phyloP scores from a whole-genome alignment of 768 basidiomycete species.

The Tylopilus vinaceipallidus region DNA sequence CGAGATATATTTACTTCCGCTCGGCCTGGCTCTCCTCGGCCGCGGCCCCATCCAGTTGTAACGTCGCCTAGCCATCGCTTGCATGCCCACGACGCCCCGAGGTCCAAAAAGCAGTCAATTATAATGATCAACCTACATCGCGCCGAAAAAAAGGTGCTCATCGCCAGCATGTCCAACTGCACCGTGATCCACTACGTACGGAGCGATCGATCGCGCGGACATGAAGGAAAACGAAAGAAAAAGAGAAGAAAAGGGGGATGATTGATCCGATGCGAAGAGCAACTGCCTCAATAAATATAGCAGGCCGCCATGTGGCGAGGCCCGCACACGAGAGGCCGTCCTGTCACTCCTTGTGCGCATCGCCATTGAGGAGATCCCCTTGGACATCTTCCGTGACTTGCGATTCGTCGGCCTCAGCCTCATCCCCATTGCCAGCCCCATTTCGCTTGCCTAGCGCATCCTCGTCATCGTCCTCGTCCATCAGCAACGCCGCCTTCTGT shows the following conservation, averaged over 20 bases:
- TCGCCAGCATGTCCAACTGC: constrained; percentile 1
- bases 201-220: background rate
- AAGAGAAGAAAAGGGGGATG: background rate
- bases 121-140: background rate
- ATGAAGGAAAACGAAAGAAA: background rate
- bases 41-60: no score
- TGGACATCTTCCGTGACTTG: background rate
- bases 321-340: background rate
- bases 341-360: constrained; percentile 16
- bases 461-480: constrained; percentile 58
- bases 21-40: background rate
- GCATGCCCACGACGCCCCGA: no score
- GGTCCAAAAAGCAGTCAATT: background rate
- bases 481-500: constrained; percentile 63
- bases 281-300: background rate
- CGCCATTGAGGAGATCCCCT: constrained; percentile 20
- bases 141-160: background rate
- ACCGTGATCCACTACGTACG: background rate
- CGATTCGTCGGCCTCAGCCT: constrained; percentile 8
- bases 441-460: background rate
- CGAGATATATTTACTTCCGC: background rate
- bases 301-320: background rate
- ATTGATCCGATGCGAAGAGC: background rate
- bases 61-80: no score
- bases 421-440: background rate